These are phyloP conservation scores for Trametes meyenii DNA, from an alignment of 768 basidiomycete species.

Conservation along the genomic window DNA sequence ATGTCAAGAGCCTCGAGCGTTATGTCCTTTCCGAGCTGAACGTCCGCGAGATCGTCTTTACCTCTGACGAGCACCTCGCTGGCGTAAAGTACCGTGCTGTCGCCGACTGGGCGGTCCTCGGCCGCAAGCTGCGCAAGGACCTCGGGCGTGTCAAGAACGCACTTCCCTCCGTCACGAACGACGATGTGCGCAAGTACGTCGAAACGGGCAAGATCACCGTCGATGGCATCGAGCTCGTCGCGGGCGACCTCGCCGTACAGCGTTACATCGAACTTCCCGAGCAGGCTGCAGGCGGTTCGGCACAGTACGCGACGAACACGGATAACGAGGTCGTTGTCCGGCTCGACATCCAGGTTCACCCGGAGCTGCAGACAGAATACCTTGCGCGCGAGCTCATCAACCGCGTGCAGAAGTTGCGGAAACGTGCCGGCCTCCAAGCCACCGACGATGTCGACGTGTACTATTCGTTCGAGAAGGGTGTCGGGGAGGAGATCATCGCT, in stretches of 20 bases:
- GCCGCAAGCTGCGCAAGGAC: conserved; percentile 92
- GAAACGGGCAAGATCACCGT: conserved; percentile 77
- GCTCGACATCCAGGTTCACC: conserved; percentile 85
- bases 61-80: conserved; percentile 81
- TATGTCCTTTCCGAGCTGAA: conserved; percentile 97
- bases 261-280: conserved; percentile 86
- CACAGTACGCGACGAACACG: conserved; percentile 77
- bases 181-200: conserved; percentile 78
- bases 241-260: conserved; percentile 90
- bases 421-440: conserved; percentile 93
- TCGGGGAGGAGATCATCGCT: conserved; percentile 61
- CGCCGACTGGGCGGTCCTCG: conserved; percentile 95
- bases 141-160: conserved; percentile 86
- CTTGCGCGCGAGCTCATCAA: conserved; percentile 88
- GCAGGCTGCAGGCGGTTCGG: conserved; percentile 36
- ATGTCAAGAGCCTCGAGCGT: conserved; percentile 79
- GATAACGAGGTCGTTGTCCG: conserved; percentile 95
- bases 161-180: conserved; percentile 78
- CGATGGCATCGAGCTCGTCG: conserved; percentile 85
- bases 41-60: conserved; percentile 87
- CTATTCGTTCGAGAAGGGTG: conserved; percentile 75
- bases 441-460: conserved; percentile 92
- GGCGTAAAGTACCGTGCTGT: conserved; percentile 90
- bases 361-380: conserved; percentile 87
- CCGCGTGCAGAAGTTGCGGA: conserved; percentile 91